These are phyloP conservation scores for Hypocreales sp. DNA, from an alignment of 2,329 filamentous ascomycete species.

Conservation along the genomic window DNA sequence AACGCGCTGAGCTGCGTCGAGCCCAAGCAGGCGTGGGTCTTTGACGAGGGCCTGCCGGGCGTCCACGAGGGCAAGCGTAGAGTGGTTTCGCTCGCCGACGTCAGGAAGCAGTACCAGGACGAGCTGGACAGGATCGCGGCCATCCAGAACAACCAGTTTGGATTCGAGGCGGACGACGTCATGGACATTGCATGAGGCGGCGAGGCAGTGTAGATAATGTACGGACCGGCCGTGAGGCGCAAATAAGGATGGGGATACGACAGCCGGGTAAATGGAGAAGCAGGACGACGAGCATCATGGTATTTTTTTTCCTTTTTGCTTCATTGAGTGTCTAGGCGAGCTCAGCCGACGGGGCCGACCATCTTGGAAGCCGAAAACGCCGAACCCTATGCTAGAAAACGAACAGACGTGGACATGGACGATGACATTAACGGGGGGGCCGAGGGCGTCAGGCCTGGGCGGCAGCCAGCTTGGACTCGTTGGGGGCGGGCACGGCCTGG, in stretches of 20 bases:
- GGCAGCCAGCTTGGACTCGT: constrained; percentile 28
- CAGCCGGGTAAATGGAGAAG: no score
- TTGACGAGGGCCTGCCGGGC: constrained; percentile 17
- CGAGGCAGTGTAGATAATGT: not conserved
- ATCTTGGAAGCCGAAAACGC: constrained; percentile 22
- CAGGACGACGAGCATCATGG: no score
- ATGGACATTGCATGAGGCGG: constrained; percentile 33
- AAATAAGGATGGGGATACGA: not conserved
- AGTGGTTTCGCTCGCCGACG: constrained; percentile 72
- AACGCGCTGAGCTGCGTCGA: constrained; percentile 83
- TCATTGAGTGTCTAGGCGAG: no score
- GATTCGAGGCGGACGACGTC: constrained; percentile 42
- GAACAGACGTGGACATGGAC: constrained; percentile 4
- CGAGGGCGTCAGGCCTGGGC: constrained; percentile 11
- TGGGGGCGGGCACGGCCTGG: constrained; percentile 23
- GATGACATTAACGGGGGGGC: constrained; percentile 3
- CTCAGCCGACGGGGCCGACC: no score
- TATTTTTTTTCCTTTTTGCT: no score
- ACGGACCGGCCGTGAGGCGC: not conserved
- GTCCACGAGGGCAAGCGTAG: constrained; percentile 41
- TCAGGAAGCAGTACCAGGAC: constrained; percentile 76
- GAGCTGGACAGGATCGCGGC: constrained; percentile 80
- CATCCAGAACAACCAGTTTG: constrained; percentile 81
- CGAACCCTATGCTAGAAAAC: constrained; percentile 23
- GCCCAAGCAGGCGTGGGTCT: constrained; percentile 67